Conservation (phyloP, 2,329 filamentous ascomycete species). For the Bipolaris cookei region DNA sequence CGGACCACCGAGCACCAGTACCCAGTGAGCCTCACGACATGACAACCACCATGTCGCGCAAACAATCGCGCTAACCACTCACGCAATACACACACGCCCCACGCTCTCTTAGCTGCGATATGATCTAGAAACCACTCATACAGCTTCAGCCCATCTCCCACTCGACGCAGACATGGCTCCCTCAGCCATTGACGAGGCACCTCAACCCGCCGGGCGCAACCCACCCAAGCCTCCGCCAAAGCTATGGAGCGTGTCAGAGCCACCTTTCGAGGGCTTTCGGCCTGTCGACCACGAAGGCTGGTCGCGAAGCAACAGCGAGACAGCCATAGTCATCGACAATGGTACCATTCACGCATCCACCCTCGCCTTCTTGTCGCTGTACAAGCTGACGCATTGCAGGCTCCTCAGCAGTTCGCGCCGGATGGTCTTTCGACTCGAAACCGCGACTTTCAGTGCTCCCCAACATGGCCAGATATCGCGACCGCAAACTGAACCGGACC, state of each 20-base stretch:
- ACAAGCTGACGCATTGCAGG: constrained; percentile 60
- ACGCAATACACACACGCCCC: constrained; percentile 13
- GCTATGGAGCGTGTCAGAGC: constrained; percentile 62
- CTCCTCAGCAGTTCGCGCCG: constrained; percentile 85
- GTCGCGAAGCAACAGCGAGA: constrained; percentile 65
- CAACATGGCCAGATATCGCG: constrained; percentile 92
- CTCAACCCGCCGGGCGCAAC: constrained; percentile 53
- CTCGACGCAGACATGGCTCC: constrained; percentile 42
- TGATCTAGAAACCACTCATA: constrained; percentile 29
- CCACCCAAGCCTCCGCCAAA: constrained; percentile 61
- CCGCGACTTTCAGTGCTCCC: constrained; percentile 83
- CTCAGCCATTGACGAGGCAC: constrained; percentile 48
- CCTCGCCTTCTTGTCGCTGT: constrained; percentile 2
- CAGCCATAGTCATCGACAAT: constrained; percentile 97
- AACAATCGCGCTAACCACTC: constrained; percentile 24
- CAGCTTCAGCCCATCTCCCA: constrained; percentile 18
- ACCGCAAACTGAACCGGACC: constrained; percentile 89
- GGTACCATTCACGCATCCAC: constrained; percentile 59
- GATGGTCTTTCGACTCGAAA: constrained; percentile 90
- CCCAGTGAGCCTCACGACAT: constrained; percentile 23
- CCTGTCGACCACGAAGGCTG: constrained; percentile 71
- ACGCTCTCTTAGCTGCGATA: constrained; percentile 27
- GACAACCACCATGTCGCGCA: constrained; percentile 24
- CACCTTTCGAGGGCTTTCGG: constrained; percentile 66
- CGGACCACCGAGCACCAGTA: constrained; percentile 28